These are phyloP conservation scores for Bertia moriformis DNA, from an alignment of 2,329 filamentous ascomycete genomes.

Conservation along the genomic window DNA sequence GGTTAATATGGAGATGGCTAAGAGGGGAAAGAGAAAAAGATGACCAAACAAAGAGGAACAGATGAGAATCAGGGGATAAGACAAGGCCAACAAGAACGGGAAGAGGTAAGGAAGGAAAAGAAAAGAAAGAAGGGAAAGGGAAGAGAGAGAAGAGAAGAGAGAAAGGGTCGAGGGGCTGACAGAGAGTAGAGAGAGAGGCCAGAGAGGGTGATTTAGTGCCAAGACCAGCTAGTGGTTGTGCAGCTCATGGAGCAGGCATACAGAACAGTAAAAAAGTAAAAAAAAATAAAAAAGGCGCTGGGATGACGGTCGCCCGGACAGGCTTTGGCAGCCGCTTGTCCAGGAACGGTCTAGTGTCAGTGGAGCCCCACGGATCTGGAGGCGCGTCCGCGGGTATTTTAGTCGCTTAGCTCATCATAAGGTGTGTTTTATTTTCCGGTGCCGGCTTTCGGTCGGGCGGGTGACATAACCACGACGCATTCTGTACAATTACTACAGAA, in stretches of 20 bases:
- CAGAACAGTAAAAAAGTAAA: slow-evolving; percentile 10
- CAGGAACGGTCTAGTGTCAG: slow-evolving; percentile 12
- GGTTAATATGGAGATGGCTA: too few species aligned
- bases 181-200: too few species aligned
- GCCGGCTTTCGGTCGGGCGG: too few species aligned
- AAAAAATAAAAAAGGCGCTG: too few species aligned
- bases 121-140: neutral
- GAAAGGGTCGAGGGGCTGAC: slow-evolving; percentile 1
- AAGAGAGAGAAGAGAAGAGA: neutral
- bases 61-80: neutral
- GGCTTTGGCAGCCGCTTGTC: slow-evolving; percentile 9
- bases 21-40: too few species aligned
- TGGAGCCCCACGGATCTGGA: slow-evolving; percentile 6
- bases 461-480: too few species aligned
- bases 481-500: too few species aligned
- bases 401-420: too few species aligned
- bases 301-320: slow-evolving; percentile 11
- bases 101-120: neutral
- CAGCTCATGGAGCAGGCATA: slow-evolving; percentile 13
- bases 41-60: neutral
- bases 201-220: slow-evolving; percentile 14
- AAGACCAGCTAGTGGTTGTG: slow-evolving; percentile 18
- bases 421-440: too few species aligned
- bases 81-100: neutral
- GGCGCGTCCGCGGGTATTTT: neutral